phyloP scores from a whole-genome alignment of 2,329 filamentous ascomycete genomes.

The Coniochaeta sp. region DNA sequence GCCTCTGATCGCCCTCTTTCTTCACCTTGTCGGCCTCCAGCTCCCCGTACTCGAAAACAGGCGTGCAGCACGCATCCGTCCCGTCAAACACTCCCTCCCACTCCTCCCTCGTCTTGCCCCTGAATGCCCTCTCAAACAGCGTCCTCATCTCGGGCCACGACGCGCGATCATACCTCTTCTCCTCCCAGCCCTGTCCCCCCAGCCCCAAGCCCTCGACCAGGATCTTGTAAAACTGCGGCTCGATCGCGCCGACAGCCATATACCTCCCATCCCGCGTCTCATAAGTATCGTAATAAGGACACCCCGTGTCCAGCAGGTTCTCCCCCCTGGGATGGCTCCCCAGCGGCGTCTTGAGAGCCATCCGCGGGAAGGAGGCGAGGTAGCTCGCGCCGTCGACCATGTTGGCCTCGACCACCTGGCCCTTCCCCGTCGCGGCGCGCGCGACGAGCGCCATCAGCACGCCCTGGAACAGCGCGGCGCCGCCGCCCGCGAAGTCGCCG shows the following conservation, averaged over 20 bases:
- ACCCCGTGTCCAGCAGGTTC: slow-evolving; percentile 77
- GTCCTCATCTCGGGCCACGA: slow-evolving; percentile 62
- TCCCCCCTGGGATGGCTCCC: slow-evolving; percentile 61
- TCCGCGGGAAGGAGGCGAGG: slow-evolving; percentile 68
- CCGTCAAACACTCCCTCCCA: slow-evolving; percentile 87
- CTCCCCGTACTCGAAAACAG: slow-evolving; percentile 70
- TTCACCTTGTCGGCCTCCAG: slow-evolving; percentile 44
- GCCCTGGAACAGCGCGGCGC: slow-evolving; percentile 73
- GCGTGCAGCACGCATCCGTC: slow-evolving; percentile 88
- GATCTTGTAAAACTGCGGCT: slow-evolving; percentile 73
- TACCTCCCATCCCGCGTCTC: slow-evolving; percentile 71
- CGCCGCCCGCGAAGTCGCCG: slow-evolving; percentile 87
- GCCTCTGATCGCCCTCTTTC: slow-evolving; percentile 63
- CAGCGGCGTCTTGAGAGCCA: slow-evolving; percentile 54
- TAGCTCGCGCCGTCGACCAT: slow-evolving; percentile 91
- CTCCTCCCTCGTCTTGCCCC: slow-evolving; percentile 60
- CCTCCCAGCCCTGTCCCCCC: slow-evolving; percentile 38
- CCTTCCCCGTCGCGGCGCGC: slow-evolving; percentile 55
- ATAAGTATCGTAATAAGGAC: slow-evolving; percentile 86
- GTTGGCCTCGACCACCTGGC: slow-evolving; percentile 90
- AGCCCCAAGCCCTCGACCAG: slow-evolving; percentile 64
- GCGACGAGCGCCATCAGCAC: slow-evolving; percentile 72
- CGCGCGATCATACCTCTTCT: slow-evolving; percentile 47
- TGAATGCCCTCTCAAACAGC: slow-evolving; percentile 59
- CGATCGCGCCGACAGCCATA: slow-evolving; percentile 84